Conservation (phyloP, 495 filamentous ascomycete genomes). For the Lasiosphaeris hirsuta region DNA sequence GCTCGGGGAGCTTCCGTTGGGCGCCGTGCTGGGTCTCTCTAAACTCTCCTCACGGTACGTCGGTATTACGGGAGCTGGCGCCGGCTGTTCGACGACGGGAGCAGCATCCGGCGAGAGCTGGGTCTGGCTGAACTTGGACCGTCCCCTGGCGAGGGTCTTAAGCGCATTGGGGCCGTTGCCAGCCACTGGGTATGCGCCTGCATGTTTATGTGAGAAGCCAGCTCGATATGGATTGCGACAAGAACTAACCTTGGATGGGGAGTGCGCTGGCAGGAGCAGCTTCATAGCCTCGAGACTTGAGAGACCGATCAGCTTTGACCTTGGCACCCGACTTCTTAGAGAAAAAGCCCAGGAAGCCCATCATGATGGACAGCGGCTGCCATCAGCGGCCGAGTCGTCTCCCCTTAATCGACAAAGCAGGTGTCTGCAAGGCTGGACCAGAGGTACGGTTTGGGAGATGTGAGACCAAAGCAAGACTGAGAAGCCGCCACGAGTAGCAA, state of each 20-base stretch:
- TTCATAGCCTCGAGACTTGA: conserved; percentile 33
- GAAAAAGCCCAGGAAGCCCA: conserved; percentile 45
- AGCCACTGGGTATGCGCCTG: conserved; percentile 33
- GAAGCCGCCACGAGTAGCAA: too few relatives aligned
- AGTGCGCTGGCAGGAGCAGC: conserved; percentile 24
- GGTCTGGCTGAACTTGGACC: conserved; percentile 25
- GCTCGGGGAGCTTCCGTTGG: conserved; percentile 15
- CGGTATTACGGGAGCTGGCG: conserved; percentile 32
- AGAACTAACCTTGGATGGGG: conserved; percentile 35
- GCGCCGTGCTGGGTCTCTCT: conserved; percentile 41
- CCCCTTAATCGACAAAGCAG: background rate
- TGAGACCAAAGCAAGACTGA: background rate
- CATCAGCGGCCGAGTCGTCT: conserved; percentile 18
- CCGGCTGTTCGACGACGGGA: conserved; percentile 18
- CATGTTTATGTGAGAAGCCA: conserved; percentile 20
- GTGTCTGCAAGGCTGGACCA: background rate
- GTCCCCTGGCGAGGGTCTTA: conserved; percentile 29
- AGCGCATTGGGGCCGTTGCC: conserved; percentile 29
- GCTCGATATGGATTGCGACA: conserved; percentile 17
- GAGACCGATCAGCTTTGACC: conserved; percentile 15
- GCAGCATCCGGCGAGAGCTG: conserved; percentile 16
- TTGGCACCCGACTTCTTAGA: conserved; percentile 29
- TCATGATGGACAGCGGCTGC: conserved; percentile 24
- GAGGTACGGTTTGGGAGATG: background rate
- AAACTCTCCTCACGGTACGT: conserved; percentile 20